Conservation (phyloP, 163 green algal species). For the Scenedesmus sp. region DNA sequence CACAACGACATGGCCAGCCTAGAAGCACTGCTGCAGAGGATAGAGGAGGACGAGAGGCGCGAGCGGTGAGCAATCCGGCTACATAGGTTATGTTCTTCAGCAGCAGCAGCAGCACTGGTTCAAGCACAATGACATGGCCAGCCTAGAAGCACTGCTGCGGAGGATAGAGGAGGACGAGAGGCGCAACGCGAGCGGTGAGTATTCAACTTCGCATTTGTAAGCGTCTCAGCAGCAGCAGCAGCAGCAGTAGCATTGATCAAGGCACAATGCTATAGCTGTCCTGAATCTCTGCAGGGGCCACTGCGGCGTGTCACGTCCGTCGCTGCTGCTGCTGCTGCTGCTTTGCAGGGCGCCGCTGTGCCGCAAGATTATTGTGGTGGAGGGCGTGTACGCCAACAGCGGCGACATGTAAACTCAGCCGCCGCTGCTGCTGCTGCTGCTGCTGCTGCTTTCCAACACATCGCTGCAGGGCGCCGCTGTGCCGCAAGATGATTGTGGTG, state of each 20-base stretch:
- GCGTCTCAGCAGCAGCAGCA: background rate
- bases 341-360: constrained; percentile 83
- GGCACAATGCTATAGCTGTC: constrained; percentile 51
- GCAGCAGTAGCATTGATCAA: constrained; percentile 73
- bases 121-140: constrained; percentile 95
- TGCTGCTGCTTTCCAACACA: background rate
- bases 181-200: constrained; percentile 51
- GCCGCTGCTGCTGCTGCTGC: background rate
- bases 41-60: constrained; percentile 71
- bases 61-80: constrained; percentile 49
- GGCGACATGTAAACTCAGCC: background rate
- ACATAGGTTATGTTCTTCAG: no score
- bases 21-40: constrained; percentile 78
- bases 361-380: constrained; percentile 94
- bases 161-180: constrained; percentile 72
- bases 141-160: constrained; percentile 88
- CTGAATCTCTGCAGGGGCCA: background rate
- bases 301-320: background rate
- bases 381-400: constrained; percentile 80
- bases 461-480: constrained; percentile 81
- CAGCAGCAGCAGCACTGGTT: constrained; percentile 69
- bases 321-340: background rate
- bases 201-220: background rate
- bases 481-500: constrained; percentile 94
- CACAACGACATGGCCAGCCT: constrained; percentile 97